A percentile compares a stretch with the other conserved stretches of the same genome.
These are phyloP conservation scores for Solanum okadae DNA, from an alignment of 257 asterid genomes.

Conservation along the genomic window DNA sequence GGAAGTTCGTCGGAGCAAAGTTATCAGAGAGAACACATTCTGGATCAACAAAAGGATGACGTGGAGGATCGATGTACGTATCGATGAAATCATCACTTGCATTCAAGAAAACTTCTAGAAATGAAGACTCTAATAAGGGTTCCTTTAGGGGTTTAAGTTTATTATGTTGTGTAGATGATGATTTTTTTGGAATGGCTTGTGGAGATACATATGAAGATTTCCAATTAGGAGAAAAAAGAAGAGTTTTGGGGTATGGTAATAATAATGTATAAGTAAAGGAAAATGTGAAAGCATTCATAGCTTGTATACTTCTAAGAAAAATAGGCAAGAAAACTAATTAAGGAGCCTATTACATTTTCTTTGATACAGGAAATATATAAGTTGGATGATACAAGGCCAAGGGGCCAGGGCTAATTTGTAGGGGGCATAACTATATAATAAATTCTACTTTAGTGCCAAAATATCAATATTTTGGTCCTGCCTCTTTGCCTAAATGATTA, in stretches of 20 bases:
- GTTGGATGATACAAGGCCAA: neutral
- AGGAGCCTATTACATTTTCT: no score
- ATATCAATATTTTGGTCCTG: neutral
- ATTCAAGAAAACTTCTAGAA: constrained; percentile 7
- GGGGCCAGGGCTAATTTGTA: neutral
- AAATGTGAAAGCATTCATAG: no score
- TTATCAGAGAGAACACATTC: constrained; percentile 36
- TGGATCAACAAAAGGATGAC: constrained; percentile 37
- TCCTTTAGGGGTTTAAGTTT: neutral
- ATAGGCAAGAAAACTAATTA: no score
- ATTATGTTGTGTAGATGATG: neutral
- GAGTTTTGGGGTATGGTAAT: no score
- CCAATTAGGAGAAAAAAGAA: no score
- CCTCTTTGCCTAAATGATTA: no score
- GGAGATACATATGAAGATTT: no score
- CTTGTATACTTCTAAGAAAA: no score
- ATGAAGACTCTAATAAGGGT: neutral
- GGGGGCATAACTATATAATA: neutral
- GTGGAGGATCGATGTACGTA: constrained; percentile 42
- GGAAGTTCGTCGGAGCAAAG: constrained; percentile 65
- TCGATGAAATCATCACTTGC: constrained; percentile 19
- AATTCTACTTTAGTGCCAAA: neutral
- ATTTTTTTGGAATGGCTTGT: neutral
- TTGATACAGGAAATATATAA: no score
- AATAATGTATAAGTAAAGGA: no score